Evolutionary conservation across 2,329 filamentous ascomycete species (phyloP), one percentile per base, ranked within the genome.

Genomic region (Aurifilum marmelostoma): DNA sequence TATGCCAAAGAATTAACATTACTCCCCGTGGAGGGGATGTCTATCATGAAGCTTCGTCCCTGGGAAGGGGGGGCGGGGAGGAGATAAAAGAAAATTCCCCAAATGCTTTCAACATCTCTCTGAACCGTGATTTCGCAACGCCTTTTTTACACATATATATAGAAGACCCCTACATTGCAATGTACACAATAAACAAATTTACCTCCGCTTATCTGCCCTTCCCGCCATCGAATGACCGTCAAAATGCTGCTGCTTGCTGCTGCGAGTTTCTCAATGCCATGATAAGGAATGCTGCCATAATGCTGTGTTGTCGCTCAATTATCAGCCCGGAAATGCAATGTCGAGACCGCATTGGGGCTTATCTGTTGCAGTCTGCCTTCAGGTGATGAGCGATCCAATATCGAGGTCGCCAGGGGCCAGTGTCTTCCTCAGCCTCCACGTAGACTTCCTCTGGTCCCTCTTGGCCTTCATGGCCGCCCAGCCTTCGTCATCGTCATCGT

Each of bases 391-490:
- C 50, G 70, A 67, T 52, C 83, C 81, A 61, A 88, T 78, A 43
- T 85, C 84, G 52, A 69, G 41, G 18, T 66, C 69, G 39, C 56
- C 61, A 66, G 79, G 80, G 43, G 81, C 81, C 27, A 83, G 75
- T 58, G 77, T 80, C 79, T 89, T 90, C 80, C 89, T 91, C 58
- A 81, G 82, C 77, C 83, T 86, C 89, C 89, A 91, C 47, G 86
- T 72, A n/a, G 86, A 87, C 75, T 85, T 86, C 81, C 90, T 91
- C 82, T 90, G 87, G 68, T 91, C 88, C 69, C 88, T 83, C 80
- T 91, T 91, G 67, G 87, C 87, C 75, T 88, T 88, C 88, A 92
- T 90, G 39, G 88, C 87, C 71, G 87, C 88, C 89, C 89, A 92
- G 21, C 88, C 89, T 74, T 90, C 83, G 66, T 91, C 89, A 24